Evolutionary conservation across 805 yeast species (phyloP).

Genomic region (Ogataea wickerhamii): DNA sequence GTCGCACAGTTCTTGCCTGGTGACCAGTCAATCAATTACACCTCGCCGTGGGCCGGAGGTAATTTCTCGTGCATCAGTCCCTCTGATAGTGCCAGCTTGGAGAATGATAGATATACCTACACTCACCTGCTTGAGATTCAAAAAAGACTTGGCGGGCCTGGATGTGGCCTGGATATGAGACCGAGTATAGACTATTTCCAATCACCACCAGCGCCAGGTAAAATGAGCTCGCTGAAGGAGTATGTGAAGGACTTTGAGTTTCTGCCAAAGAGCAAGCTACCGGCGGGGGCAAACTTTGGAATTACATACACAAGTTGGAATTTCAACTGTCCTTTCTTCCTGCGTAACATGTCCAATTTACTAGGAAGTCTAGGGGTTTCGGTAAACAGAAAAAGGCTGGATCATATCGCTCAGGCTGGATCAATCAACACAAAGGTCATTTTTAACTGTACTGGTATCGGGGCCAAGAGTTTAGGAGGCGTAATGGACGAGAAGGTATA

Average conservation of each 20-base stretch:
- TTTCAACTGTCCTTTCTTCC: conserved; percentile 65
- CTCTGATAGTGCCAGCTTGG: conserved; percentile 43
- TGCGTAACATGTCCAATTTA: conserved; percentile 42
- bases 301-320: conserved; percentile 56
- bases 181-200: conserved; percentile 58
- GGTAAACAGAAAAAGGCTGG: background rate
- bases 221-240: conserved; percentile 42
- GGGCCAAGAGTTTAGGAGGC: conserved; percentile 62
- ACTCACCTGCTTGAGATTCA: conserved; percentile 42
- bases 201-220: conserved; percentile 39
- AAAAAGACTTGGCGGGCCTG: conserved; percentile 36
- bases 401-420: background rate
- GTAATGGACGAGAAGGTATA: conserved; percentile 56
- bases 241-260: conserved; percentile 46
- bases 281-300: conserved; percentile 52
- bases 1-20: conserved; percentile 70
- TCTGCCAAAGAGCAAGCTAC: conserved; percentile 38
- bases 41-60: conserved; percentile 79
- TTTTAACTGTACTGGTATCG: conserved; percentile 74
- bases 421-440: conserved; percentile 40
- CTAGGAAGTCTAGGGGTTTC: conserved; percentile 47
- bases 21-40: conserved; percentile 64
- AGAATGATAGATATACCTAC: conserved; percentile 55
- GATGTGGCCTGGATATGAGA: conserved; percentile 48
- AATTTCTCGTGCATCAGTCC: conserved; percentile 58